These are phyloP conservation scores for Ganoderma sinense DNA, from an alignment of 1,284 basidiomycete genomes.

Conservation along the genomic window DNA sequence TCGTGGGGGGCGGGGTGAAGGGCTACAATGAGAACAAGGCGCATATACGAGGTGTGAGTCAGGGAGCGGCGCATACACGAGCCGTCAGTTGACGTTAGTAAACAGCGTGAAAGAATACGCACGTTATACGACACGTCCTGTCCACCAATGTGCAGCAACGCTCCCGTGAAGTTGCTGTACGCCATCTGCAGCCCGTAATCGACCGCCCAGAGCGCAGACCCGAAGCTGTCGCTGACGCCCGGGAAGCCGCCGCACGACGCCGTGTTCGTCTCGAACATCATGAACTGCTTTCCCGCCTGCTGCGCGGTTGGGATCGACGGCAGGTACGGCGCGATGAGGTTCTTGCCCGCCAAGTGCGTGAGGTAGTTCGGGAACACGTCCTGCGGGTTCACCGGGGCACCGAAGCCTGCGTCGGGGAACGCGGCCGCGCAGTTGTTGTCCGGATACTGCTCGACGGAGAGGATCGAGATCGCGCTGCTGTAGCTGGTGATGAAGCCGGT, in stretches of 20 bases:
- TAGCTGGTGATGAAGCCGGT: constrained; percentile 54
- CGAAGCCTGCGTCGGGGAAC: constrained; percentile 38
- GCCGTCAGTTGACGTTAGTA: not conserved
- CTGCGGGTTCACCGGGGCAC: constrained; percentile 50
- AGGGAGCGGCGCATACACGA: not conserved
- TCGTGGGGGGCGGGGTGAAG: constrained; percentile 70
- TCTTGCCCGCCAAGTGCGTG: constrained; percentile 56
- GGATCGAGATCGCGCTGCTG: constrained; percentile 45
- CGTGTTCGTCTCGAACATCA: constrained; percentile 66
- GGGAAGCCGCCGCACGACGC: constrained; percentile 64
- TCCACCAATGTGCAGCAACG: constrained; percentile 69
- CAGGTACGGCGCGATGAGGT: constrained; percentile 57
- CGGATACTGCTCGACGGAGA: constrained; percentile 61
- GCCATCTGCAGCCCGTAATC: constrained; percentile 74
- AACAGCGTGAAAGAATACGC: constrained; percentile 31
- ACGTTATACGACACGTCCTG: constrained; percentile 73
- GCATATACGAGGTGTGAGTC: not conserved
- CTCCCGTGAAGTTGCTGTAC: constrained; percentile 61
- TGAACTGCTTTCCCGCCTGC: constrained; percentile 47
- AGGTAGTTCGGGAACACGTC: constrained; percentile 62
- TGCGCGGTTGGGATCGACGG: constrained; percentile 54
- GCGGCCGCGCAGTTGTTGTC: constrained; percentile 68
- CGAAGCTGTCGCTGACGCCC: constrained; percentile 66
- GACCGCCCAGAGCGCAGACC: constrained; percentile 74
- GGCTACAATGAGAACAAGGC: constrained; percentile 31